Evolutionary conservation across 495 filamentous ascomycete species (phyloP).

Genomic region (Aspergillus incahuasiensis): DNA sequence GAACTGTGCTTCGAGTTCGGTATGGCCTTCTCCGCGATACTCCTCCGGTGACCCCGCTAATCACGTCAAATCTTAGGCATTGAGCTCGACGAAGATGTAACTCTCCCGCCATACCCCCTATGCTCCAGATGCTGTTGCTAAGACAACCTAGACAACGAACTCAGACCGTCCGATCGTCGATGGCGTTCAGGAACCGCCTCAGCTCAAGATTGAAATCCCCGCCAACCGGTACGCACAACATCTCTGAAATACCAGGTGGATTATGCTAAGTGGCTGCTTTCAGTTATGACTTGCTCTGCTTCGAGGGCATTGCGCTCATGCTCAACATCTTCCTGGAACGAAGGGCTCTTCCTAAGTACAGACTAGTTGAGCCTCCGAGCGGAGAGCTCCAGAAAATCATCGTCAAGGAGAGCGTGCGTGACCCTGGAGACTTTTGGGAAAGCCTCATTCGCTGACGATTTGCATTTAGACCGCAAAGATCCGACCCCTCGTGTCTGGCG

Average conservation of each 20-base stretch:
- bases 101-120: not conserved
- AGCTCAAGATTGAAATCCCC: constrained; percentile 98
- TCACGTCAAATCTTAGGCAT: constrained; percentile 53
- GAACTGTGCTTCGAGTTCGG: constrained; percentile 98
- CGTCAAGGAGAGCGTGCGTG: constrained; percentile 63
- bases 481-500: constrained; percentile 79
- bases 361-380: constrained; percentile 61
- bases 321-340: constrained; percentile 89
- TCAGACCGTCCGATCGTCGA: constrained; percentile 66
- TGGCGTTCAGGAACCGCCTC: constrained; percentile 78
- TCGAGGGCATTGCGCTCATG: constrained; percentile 94
- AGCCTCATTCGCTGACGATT: not conserved
- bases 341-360: constrained; percentile 69
- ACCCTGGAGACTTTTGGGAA: not conserved
- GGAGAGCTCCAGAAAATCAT: constrained; percentile 75
- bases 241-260: not conserved
- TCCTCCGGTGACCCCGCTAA: constrained; percentile 36
- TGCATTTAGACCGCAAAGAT: constrained; percentile 62
- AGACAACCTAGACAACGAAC: constrained; percentile 58
- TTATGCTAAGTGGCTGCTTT: constrained; percentile 20
- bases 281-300: constrained; percentile 97
- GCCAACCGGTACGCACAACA: constrained; percentile 66
- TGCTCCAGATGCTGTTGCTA: constrained; percentile 8
- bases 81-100: constrained; percentile 91
- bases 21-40: constrained; percentile 28